These are phyloP conservation scores for Platanus orientalis DNA, from an alignment of 164 flowering plant genomes.

Conservation along the genomic window DNA sequence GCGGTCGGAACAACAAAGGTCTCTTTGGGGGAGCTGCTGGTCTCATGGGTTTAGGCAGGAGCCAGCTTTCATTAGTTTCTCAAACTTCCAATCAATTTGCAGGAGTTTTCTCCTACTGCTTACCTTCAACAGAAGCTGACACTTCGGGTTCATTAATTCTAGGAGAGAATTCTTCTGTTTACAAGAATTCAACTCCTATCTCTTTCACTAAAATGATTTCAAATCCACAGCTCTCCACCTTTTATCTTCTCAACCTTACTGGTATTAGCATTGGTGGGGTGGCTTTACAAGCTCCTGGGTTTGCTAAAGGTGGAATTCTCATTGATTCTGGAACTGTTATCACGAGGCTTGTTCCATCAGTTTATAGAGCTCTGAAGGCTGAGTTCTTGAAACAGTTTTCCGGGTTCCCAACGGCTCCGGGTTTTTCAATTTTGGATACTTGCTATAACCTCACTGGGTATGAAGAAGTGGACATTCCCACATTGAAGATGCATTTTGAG, in stretches of 20 bases:
- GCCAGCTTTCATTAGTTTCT: slow-evolving; percentile 54
- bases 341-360: slow-evolving; percentile 44
- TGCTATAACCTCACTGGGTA: slow-evolving; percentile 65
- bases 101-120: slow-evolving; percentile 82
- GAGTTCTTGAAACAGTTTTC: slow-evolving; percentile 72
- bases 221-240: slow-evolving; percentile 52
- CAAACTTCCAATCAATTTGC: slow-evolving; percentile 50
- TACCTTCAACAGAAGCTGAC: slow-evolving; percentile 47
- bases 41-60: slow-evolving; percentile 69
- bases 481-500: slow-evolving; percentile 48
- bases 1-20: slow-evolving; percentile 39
- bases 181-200: slow-evolving; percentile 51
- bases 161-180: slow-evolving; percentile 43
- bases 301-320: slow-evolving; percentile 33
- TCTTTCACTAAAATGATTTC: slow-evolving; percentile 55
- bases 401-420: slow-evolving; percentile 59
- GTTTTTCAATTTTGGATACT: slow-evolving; percentile 69
- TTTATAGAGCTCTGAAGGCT: slow-evolving; percentile 47
- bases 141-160: slow-evolving; percentile 66
- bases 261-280: slow-evolving; percentile 64
- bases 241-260: slow-evolving; percentile 67
- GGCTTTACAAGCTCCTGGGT: slow-evolving; percentile 30
- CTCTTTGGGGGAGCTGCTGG: slow-evolving; percentile 79
- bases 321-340: slow-evolving; percentile 86
- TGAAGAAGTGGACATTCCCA: slow-evolving; percentile 59